Conservation (phyloP, 2,329 filamentous ascomycete genomes). For the Sarocladiaceae sp. region DNA sequence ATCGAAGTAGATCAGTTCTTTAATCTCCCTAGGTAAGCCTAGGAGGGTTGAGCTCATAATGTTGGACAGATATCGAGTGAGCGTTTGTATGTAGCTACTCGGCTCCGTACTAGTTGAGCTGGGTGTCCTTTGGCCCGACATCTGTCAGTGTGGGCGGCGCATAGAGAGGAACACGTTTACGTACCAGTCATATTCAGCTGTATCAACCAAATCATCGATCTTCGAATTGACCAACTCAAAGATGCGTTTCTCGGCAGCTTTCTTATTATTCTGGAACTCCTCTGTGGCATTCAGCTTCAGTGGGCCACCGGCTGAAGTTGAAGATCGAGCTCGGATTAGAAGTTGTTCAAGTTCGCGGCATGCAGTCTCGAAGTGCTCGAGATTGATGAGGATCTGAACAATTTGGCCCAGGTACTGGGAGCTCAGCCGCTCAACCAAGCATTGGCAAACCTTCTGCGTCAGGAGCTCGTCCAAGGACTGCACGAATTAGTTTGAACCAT, state of each 20-base stretch:
- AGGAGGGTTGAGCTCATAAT: conserved; percentile 95
- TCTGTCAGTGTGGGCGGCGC: conserved; percentile 13
- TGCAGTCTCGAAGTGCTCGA: conserved; percentile 93
- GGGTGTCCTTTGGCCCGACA: conserved; percentile 33
- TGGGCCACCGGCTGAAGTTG: conserved; percentile 71
- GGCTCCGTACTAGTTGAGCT: conserved; percentile 61
- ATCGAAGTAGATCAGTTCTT: conserved; percentile 96
- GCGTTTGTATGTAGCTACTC: conserved; percentile 89
- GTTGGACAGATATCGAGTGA: conserved; percentile 87
- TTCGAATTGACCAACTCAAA: conserved; percentile 98
- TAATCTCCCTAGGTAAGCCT: conserved; percentile 90
- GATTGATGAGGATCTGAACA: conserved; percentile 94
- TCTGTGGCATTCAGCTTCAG: conserved; percentile 77
- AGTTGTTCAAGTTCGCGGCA: conserved; percentile 85
- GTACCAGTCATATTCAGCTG: conserved; percentile 92
- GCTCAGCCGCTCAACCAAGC: conserved; percentile 77
- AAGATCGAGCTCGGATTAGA: conserved; percentile 77
- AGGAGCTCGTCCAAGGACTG: conserved; percentile 92
- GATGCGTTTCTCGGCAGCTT: conserved; percentile 93
- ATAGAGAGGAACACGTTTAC: conserved; percentile 11
- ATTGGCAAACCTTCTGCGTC: conserved; percentile 84
- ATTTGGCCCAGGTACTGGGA: conserved; percentile 97
- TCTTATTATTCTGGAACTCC: conserved; percentile 83
- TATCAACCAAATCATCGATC: conserved; percentile 95
- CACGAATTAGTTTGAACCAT: conserved; percentile 10